Evolutionary conservation across 352 stramenopile species (phyloP).

Genomic region (Phytophthora citrophthora): DNA sequence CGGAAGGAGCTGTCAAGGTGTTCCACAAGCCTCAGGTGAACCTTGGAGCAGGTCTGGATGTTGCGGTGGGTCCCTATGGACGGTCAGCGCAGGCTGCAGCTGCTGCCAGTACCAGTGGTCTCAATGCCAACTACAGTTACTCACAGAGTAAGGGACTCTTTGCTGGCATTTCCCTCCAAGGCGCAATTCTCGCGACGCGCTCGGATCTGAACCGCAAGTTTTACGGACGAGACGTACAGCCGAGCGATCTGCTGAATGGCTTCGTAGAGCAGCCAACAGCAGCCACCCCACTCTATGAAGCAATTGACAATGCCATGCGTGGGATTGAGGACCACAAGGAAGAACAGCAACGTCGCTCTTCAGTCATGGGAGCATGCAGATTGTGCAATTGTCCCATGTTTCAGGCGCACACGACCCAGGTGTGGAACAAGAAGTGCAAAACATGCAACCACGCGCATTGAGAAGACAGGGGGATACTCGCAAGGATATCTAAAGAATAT

Average conservation of each 20-base stretch:
- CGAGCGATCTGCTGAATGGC: conserved; percentile 53
- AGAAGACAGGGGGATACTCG: background rate
- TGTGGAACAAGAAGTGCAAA: conserved; percentile 83
- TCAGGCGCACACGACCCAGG: conserved; percentile 61
- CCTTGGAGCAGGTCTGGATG: conserved; percentile 86
- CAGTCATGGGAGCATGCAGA: conserved; percentile 58
- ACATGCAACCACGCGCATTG: conserved; percentile 71
- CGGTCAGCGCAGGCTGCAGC: conserved; percentile 74
- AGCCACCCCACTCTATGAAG: conserved; percentile 62
- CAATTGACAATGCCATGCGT: conserved; percentile 62
- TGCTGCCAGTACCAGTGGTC: conserved; percentile 53
- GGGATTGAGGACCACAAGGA: conserved; percentile 54
- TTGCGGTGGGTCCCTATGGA: conserved; percentile 87
- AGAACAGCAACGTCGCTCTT: conserved; percentile 45
- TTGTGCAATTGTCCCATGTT: conserved; percentile 71
- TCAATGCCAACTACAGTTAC: conserved; percentile 94
- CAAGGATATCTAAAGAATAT: background rate
- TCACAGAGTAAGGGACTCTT: conserved; percentile 92
- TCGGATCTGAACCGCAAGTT: conserved; percentile 92
- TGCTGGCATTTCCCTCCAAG: conserved; percentile 90
- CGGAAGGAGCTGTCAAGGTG: conserved; percentile 83
- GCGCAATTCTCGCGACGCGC: conserved; percentile 79
- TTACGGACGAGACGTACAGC: conserved; percentile 74
- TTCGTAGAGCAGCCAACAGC: conserved; percentile 54
- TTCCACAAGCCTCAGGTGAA: conserved; percentile 87